Evolutionary conservation across 164 flowering plant genomes (phyloP), one percentile per base, ranked within the genome.

Genomic region (Magnolia kwangsiensis): DNA sequence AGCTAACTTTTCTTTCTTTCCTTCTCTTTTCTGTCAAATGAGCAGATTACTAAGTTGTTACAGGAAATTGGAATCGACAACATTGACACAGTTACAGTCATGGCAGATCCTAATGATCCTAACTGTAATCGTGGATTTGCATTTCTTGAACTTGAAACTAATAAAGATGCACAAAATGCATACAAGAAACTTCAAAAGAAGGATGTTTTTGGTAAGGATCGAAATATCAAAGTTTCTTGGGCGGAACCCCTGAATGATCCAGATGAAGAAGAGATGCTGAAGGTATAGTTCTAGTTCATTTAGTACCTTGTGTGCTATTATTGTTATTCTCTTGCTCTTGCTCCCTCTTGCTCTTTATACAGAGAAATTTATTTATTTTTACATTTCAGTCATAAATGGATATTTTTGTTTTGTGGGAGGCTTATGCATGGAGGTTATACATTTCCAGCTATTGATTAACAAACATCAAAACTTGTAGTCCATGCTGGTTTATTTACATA

Each of bases 81-180:
- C 58, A 81, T 86, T 31, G 83, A 81, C 51, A 79, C 73, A 45
- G 81, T 86, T 20, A 77, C 78, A 7, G 79, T 86, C 50, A 81
- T 81, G 80, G 67, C 66, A 50, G 85, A 86, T 80, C 85, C 82
- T 20, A 74, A 29, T 64, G 81, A 79, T 70, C 66, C 71, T 58
- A 83, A 76, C 21, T 19, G 67, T 21, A 86, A 84, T 75, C 86
- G 88, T 64, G 88, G 88, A 8, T 86, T 80, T 79, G 88, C 88
- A 65, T 86, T 86, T 78, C 45, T 86, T 68, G 88, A 84, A 71
- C 74, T 86, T 79, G 85, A 82, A 74, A 82, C 85, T 69, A 77
- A 72, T 37, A 84, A 71, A 69, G 85, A 79, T 78, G 88, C 88
- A 68, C 82, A 82, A 29, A 73, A n/a, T 72, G 88, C 88, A 51